Evolutionary conservation across 139 green algal genomes (phyloP), one percentile per base, ranked within the genome.

Genomic region (Spirogloea muscicola): DNA sequence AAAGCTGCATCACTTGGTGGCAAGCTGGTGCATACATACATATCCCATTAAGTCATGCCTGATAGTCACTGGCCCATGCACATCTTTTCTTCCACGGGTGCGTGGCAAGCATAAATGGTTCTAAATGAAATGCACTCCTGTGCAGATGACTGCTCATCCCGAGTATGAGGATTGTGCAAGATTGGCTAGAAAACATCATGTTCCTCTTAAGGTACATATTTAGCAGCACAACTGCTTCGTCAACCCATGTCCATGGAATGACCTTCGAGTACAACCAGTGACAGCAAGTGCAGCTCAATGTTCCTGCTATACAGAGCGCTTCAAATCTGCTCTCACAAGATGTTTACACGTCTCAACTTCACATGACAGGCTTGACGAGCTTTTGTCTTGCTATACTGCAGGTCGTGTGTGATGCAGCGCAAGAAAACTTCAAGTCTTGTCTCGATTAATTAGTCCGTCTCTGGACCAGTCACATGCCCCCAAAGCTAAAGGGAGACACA

Each of bases 121-220:
- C 13, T 10, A 51, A 10, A 25, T 51, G 43, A 51, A 51, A 10
- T 16, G 10, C 13, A 16, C 43, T 16, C 16, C 13, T 16, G 10
- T 51, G 42, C 62, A 71, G 62, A 39, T 71, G 62, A 71, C 62
- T 39, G 43, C 43, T 18, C 42, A 62, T 63, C 38, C 62, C 10
- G 62, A 71, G 62, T 71, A 71, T 64, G 62, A 71, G 25, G 29
- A 62, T 9, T 71, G 62, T n/a, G 62, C 62, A 39, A 39, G 38
- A 16, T 37, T 71, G 27, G 62, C 62, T 9, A 10, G 62, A 31
- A 3, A 58, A 39, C 42, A 71, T 37, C 25, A 71, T 31, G 62
- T 71, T 62, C 62, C 62, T 33, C 62, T 71, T 3, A 71, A 71
- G 62, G 62, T 71, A 16, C 46, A 31, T 55, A 55, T 21, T 31